Evolutionary conservation across 176 grass and related monocot genomes (phyloP).

Genomic region (Chloris gayana): DNA sequence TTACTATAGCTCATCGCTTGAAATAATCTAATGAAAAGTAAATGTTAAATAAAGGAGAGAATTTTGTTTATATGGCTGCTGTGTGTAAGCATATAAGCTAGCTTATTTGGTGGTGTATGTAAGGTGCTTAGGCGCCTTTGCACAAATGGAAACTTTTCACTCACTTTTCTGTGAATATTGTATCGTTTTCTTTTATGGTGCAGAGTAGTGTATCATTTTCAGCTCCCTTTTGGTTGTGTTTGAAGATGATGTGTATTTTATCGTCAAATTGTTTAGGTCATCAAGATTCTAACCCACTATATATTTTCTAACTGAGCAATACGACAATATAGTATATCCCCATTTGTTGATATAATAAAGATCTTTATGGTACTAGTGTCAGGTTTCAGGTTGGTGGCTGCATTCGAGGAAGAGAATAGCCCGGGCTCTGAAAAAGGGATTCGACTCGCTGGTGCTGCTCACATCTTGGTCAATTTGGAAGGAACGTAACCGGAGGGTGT

Average conservation of each 20-base stretch:
- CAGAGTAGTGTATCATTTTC: neutral
- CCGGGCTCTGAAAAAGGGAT: too few species aligned
- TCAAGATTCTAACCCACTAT: neutral
- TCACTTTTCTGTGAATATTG: neutral
- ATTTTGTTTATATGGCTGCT: neutral
- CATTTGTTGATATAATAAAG: neutral
- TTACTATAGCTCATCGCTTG: slow-evolving; percentile 1
- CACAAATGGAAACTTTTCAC: neutral
- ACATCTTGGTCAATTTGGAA: too few species aligned
- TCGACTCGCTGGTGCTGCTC: too few species aligned
- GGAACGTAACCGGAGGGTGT: too few species aligned
- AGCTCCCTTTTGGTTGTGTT: neutral
- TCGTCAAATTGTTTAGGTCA: neutral
- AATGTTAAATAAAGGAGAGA: neutral
- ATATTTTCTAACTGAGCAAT: neutral
- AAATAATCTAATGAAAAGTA: slow-evolving; percentile 7
- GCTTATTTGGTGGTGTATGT: too few species aligned
- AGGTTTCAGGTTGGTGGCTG: too few species aligned
- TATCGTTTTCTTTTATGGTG: too few species aligned
- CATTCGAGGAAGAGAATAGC: too few species aligned
- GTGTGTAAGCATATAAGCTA: neutral
- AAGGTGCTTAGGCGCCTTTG: too few species aligned
- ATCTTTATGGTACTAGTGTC: too few species aligned
- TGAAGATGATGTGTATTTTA: neutral
- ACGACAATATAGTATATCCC: neutral